phyloP scores from a whole-genome alignment of 805 yeast species.

The Zygosaccharomyces pseudorouxii region DNA sequence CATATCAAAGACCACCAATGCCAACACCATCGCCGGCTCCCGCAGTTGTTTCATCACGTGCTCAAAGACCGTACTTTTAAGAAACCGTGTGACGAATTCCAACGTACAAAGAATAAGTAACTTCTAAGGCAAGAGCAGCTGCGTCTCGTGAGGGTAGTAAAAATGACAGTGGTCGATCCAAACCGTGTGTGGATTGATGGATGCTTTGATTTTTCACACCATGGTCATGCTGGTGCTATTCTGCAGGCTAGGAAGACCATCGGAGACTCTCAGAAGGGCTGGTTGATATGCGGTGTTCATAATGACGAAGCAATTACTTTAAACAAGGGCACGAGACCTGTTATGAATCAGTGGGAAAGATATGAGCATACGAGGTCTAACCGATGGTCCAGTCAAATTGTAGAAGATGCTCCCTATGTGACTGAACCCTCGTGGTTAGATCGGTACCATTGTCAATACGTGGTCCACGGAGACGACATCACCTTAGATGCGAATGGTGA shows the following conservation, averaged over 20 bases:
- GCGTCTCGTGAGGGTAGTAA: background rate
- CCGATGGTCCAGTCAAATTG: slow-evolving; percentile 74
- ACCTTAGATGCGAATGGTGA: slow-evolving; percentile 94
- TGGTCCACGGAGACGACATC: slow-evolving; percentile 98
- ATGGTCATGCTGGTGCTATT: slow-evolving; percentile 97
- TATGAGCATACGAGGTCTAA: slow-evolving; percentile 82
- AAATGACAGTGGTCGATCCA: slow-evolving; percentile 8
- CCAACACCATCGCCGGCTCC: slow-evolving; percentile 11
- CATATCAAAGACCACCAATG: slow-evolving; percentile 8
- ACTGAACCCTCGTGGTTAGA: slow-evolving; percentile 77
- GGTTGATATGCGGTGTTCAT: slow-evolving; percentile 63
- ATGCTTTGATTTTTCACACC: slow-evolving; percentile 96
- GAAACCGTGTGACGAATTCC: background rate
- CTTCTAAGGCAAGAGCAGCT: background rate
- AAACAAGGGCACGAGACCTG: slow-evolving; percentile 94
- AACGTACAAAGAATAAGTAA: background rate
- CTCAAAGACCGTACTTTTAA: slow-evolving; percentile 13
- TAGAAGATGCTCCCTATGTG: slow-evolving; percentile 86
- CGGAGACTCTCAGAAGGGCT: slow-evolving; percentile 49
- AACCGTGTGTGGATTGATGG: slow-evolving; percentile 90
- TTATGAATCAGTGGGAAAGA: slow-evolving; percentile 79
- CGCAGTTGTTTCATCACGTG: slow-evolving; percentile 10
- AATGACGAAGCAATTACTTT: slow-evolving; percentile 77
- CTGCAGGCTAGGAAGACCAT: slow-evolving; percentile 87
- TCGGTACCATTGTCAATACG: slow-evolving; percentile 69